Evolutionary conservation across 148 eudicot species (phyloP).

Genomic region (Gaultheria prostrata): DNA sequence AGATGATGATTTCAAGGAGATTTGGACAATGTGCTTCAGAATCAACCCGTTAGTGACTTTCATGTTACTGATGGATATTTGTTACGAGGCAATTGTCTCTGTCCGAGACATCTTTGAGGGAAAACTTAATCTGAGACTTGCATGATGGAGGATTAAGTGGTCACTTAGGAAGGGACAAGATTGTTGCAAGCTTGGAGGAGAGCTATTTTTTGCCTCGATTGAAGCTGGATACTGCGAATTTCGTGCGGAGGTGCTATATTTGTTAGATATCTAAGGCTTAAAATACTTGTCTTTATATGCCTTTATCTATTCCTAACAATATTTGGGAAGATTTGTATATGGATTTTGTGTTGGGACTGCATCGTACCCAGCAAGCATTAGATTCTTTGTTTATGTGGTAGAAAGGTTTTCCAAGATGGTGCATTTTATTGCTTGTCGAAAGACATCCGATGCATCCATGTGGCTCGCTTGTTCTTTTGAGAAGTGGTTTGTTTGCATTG

Average conservation of each 20-base stretch:
- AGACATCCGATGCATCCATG: neutral
- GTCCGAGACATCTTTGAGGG: neutral
- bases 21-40: neutral
- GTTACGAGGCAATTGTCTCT: neutral
- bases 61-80: neutral
- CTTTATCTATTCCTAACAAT: neutral
- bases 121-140: neutral
- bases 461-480: neutral
- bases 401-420: neutral
- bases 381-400: neutral
- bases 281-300: neutral
- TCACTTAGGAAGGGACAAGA: too few species aligned
- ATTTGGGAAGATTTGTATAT: neutral
- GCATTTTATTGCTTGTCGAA: neutral
- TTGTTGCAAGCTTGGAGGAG: too few species aligned
- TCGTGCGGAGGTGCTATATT: too few species aligned
- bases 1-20: neutral
- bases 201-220: too few species aligned
- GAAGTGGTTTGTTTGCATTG: neutral
- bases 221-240: too few species aligned
- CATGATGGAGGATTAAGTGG: too few species aligned
- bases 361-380: neutral
- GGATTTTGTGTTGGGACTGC: neutral
- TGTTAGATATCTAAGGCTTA: neutral
- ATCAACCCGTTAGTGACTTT: neutral